These are phyloP conservation scores for Bullera alba DNA, from an alignment of 768 basidiomycete genomes.

Conservation along the genomic window DNA sequence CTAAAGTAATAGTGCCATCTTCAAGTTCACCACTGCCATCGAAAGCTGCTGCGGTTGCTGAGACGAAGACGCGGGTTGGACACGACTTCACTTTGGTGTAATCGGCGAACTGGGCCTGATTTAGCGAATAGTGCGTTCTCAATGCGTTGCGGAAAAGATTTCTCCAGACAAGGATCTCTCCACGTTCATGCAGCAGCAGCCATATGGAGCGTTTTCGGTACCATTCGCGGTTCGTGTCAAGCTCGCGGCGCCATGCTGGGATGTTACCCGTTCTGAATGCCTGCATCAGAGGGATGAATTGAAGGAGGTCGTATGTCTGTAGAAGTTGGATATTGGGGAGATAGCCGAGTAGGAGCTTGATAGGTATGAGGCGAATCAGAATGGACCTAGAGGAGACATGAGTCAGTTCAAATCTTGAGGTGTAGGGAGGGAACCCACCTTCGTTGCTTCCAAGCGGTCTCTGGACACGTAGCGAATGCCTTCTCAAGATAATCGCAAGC, in stretches of 20 bases:
- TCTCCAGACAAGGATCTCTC: conserved; percentile 38
- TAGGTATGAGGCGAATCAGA: conserved; percentile 31
- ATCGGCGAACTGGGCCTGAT: conserved; percentile 12
- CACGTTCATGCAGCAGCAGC: conserved; percentile 37
- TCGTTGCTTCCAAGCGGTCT: conserved; percentile 18
- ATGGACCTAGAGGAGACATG: conserved; percentile 19
- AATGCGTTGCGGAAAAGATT: conserved; percentile 26
- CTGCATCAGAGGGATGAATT: conserved; percentile 26
- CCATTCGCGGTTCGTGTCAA: conserved; percentile 28
- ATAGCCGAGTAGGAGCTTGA: conserved; percentile 30
- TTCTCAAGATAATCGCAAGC: conserved; percentile 31
- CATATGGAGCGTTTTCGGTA: conserved; percentile 27
- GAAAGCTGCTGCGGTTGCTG: conserved; percentile 15
- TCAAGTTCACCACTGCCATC: conserved; percentile 26
- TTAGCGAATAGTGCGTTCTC: conserved; percentile 15
- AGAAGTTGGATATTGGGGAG: conserved; percentile 18
- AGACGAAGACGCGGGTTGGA: conserved; percentile 31
- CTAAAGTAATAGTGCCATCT: conserved; percentile 28
- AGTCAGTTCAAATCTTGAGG: neutral
- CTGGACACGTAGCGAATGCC: conserved; percentile 28
- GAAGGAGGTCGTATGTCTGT: conserved; percentile 16
- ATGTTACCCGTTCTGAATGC: conserved; percentile 25
- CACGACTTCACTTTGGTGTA: conserved; percentile 12
- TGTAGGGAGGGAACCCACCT: conserved; percentile 14
- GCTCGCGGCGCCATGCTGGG: conserved; percentile 20